Percentiles rank a stretch among this genome's conserved stretches.
Evolutionary conservation across 306 rosid species (phyloP).

Genomic region (Pyrus pyrifolia): DNA sequence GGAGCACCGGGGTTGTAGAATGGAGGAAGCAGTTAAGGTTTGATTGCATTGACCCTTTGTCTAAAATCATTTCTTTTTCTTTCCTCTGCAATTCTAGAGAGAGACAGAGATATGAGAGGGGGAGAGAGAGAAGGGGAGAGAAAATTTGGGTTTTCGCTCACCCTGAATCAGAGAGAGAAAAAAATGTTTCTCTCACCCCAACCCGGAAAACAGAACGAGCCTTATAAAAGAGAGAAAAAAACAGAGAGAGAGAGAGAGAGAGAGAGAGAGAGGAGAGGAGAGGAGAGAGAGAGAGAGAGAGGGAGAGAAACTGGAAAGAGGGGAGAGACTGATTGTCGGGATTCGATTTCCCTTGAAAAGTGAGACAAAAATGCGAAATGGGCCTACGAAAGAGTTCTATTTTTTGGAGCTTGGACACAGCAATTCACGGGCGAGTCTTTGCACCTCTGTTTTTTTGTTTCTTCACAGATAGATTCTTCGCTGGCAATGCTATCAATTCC

Average conservation of each 20-base stretch:
- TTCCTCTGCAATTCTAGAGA: neutral
- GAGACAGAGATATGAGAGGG: neutral
- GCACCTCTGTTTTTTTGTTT: constrained; percentile 2
- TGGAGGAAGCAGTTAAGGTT: constrained; percentile 78
- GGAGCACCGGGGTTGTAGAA: constrained; percentile 66
- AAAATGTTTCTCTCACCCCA: constrained; percentile 50
- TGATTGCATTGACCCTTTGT: constrained; percentile 56
- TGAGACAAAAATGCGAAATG: constrained; percentile 24
- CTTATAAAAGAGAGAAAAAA: constrained; percentile 12
- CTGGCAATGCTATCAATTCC: constrained; percentile 33
- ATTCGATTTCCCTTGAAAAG: constrained; percentile 24
- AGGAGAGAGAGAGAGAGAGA: neutral
- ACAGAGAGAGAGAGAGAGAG: neutral
- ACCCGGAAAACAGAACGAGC: constrained; percentile 32
- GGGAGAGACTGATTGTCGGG: constrained; percentile 34
- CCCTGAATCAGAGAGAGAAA: constrained; percentile 5
- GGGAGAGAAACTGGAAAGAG: neutral
- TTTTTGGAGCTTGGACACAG: constrained; percentile 34
- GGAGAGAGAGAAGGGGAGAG: constrained; percentile 13
- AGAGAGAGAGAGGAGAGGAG: neutral
- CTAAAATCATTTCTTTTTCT: constrained; percentile 32
- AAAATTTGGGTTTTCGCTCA: neutral
- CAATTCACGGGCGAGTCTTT: constrained; percentile 29
- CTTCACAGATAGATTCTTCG: constrained; percentile 25
- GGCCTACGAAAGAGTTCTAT: constrained; percentile 25